phyloP scores from a whole-genome alignment of 1,139 yeast genomes.

The Magnusiomyces tetraspermus region DNA sequence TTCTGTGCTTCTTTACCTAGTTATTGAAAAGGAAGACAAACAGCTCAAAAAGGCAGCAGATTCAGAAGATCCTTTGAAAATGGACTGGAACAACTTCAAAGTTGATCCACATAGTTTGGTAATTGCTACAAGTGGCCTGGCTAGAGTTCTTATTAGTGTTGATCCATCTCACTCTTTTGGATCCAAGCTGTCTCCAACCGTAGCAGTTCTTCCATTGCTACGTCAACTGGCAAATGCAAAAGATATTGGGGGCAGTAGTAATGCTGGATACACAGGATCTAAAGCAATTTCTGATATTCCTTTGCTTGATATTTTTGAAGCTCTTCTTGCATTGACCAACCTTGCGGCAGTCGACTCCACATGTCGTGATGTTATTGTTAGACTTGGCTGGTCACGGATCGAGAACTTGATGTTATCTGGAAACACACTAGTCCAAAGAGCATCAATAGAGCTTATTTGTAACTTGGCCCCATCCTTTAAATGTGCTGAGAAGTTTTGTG shows the following conservation, averaged over 20 bases:
- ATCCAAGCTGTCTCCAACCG: conserved; percentile 27
- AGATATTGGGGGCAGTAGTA: conserved; percentile 1
- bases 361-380: conserved; percentile 31
- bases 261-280: not conserved
- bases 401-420: conserved; percentile 32
- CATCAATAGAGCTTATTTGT: conserved; percentile 34
- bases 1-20: conserved; percentile 28
- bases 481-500: conserved; percentile 34
- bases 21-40: conserved; percentile 11
- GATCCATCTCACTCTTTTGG: conserved; percentile 33
- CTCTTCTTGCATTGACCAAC: conserved; percentile 42
- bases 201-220: conserved; percentile 29
- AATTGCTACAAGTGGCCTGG: conserved; percentile 29
- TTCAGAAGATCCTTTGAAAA: not conserved
- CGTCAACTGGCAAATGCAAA: conserved; percentile 22
- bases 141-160: conserved; percentile 31
- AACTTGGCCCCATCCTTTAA: conserved; percentile 32
- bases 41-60: not conserved
- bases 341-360: conserved; percentile 36
- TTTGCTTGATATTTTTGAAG: conserved; percentile 38
- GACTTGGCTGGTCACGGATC: conserved; percentile 34
- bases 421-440: conserved; percentile 31
- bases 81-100: conserved; percentile 8
- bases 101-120: conserved; percentile 18
- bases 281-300: conserved; percentile 22